phyloP scores from a whole-genome alignment of 306 rosid genomes.

The Citrullus colocynthis region DNA sequence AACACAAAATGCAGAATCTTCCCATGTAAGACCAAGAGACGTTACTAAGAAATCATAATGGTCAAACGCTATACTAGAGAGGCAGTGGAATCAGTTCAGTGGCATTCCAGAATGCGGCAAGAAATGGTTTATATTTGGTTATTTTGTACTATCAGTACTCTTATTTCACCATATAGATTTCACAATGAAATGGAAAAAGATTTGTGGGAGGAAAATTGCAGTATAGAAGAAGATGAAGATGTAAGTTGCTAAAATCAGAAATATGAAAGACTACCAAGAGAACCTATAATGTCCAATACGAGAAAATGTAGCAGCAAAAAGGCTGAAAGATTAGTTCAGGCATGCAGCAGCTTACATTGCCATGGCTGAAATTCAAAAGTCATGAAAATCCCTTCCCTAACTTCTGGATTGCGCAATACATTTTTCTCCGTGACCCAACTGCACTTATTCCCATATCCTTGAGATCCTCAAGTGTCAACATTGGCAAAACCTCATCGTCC shows the following conservation, averaged over 20 bases:
- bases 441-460: conserved; percentile 92
- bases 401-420: conserved; percentile 84
- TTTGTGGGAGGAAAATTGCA: neutral
- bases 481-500: conserved; percentile 85
- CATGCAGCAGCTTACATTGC: conserved; percentile 41
- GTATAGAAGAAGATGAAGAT: neutral
- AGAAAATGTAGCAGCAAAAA: conserved; percentile 20
- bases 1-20: neutral
- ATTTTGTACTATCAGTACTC: neutral
- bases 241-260: neutral
- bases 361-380: conserved; percentile 29
- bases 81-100: neutral
- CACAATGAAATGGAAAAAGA: neutral
- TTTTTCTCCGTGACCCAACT: conserved; percentile 79
- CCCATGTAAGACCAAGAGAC: neutral
- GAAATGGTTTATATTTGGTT: neutral
- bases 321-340: conserved; percentile 24
- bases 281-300: neutral
- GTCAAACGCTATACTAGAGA: neutral
- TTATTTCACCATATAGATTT: neutral
- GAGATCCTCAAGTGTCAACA: conserved; percentile 78
- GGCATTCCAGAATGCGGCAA: neutral
- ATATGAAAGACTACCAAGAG: neutral
- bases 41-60: neutral
- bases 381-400: conserved; percentile 82